phyloP scores from a whole-genome alignment of 1,284 basidiomycete species.

The Agaricales sp. region DNA sequence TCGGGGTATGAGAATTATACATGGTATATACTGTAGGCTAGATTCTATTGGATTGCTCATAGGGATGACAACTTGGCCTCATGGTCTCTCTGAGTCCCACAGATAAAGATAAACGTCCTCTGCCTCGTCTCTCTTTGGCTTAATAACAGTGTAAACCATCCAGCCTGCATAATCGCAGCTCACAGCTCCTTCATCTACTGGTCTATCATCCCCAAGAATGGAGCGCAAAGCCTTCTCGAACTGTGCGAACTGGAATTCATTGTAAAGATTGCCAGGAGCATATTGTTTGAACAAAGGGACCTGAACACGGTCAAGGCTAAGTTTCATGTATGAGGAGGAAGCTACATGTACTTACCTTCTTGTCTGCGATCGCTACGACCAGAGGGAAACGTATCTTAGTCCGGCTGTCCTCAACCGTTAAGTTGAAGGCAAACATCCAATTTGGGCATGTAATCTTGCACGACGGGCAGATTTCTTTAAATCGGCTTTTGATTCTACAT shows the following conservation, averaged over 20 bases:
- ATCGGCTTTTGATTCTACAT: not conserved
- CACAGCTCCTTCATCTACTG: not conserved
- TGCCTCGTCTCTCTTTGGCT: not conserved
- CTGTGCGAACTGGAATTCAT: not conserved
- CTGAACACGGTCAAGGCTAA: not conserved
- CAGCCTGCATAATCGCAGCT: not conserved
- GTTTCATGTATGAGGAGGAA: not conserved
- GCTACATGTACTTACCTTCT: not conserved
- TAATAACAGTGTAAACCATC: not conserved
- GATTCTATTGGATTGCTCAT: not conserved
- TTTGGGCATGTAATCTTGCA: not conserved
- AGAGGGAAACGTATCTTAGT: not conserved
- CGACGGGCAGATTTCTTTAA: not conserved
- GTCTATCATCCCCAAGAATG: not conserved
- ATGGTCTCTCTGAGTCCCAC: not conserved
- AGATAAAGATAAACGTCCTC: not conserved
- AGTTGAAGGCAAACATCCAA: not conserved
- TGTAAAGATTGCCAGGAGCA: not conserved
- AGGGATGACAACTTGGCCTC: not conserved
- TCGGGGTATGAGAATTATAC: not conserved
- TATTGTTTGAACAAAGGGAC: not conserved
- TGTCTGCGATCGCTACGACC: not conserved
- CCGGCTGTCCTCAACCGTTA: not conserved
- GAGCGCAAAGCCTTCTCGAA: not conserved
- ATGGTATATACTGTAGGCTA: not conserved